phyloP scores from a whole-genome alignment of 352 stramenopile species.

The Globisporangium apiculatum region DNA sequence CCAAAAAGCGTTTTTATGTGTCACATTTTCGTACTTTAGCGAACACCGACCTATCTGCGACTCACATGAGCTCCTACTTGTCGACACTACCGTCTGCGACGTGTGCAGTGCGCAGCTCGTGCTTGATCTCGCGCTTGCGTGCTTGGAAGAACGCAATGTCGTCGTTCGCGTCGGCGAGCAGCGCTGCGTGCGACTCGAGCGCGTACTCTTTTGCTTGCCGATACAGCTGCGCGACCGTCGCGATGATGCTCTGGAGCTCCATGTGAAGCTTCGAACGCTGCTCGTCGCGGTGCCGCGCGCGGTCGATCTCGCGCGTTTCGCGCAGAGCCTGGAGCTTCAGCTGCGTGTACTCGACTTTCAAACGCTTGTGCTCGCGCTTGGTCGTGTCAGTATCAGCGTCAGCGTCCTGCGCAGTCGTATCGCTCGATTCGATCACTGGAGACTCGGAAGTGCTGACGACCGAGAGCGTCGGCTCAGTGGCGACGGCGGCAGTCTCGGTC shows the following conservation, averaged over 20 bases:
- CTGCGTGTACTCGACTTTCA: conserved; percentile 11
- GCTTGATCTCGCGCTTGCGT: conserved; percentile 31
- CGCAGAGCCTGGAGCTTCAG: conserved; percentile 21
- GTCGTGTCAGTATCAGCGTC: neutral
- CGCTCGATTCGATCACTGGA: too few species aligned
- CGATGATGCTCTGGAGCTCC: conserved; percentile 28
- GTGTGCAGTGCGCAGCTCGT: conserved; percentile 12
- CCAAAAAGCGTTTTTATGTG: neutral
- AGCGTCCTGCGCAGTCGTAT: too few species aligned
- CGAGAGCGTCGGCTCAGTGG: neutral
- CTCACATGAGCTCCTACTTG: neutral
- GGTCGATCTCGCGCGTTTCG: conserved; percentile 13
- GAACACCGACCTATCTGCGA: neutral
- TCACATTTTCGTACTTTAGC: neutral
- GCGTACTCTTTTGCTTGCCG: conserved; percentile 29
- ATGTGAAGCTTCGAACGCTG: conserved; percentile 28
- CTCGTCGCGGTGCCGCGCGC: conserved; percentile 10
- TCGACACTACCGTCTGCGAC: neutral
- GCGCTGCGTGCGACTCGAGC: conserved; percentile 6
- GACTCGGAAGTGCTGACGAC: too few species aligned
- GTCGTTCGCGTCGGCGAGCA: conserved; percentile 27
- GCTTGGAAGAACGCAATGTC: conserved; percentile 42
- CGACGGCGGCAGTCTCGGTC: neutral
- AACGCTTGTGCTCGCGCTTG: neutral
- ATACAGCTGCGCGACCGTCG: conserved; percentile 30